phyloP scores from a whole-genome alignment of 2,329 filamentous ascomycete species.

The Thermoascus crustaceus region DNA sequence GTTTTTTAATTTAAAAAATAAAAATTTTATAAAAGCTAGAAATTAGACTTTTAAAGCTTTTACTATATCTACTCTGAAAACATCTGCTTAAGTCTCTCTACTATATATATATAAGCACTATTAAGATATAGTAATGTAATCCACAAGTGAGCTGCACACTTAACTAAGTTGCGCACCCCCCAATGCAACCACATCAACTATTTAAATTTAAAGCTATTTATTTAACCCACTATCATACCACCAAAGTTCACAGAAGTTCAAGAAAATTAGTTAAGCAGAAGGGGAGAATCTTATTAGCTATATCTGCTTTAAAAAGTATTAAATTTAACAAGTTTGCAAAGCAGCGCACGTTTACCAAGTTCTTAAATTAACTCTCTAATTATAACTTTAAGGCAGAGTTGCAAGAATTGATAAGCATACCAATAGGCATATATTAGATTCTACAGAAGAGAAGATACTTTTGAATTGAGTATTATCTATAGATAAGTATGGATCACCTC shows the following conservation, averaged over 20 bases:
- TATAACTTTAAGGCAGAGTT: neutral
- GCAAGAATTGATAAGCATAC: neutral
- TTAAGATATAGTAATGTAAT: too few relatives aligned
- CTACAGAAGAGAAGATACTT: conserved; percentile 1
- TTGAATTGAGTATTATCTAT: conserved; percentile 1
- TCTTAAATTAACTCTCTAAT: neutral
- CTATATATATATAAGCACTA: too few relatives aligned
- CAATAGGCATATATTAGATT: conserved; percentile 1
- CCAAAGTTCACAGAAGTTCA: neutral
- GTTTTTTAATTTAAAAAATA: too few relatives aligned
- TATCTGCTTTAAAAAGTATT: conserved; percentile 1
- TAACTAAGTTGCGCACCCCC: too few relatives aligned
- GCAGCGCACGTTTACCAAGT: neutral
- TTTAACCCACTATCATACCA: neutral
- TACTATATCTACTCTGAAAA: too few relatives aligned
- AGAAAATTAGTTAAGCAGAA: conserved; percentile 1
- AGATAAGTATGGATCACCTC: conserved; percentile 1
- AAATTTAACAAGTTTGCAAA: neutral
- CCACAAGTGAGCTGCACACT: too few relatives aligned
- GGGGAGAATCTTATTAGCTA: neutral
- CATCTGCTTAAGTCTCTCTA: too few relatives aligned
- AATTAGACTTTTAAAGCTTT: too few relatives aligned
- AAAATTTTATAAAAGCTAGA: too few relatives aligned
- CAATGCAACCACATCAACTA: too few relatives aligned
- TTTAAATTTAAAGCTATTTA: too few relatives aligned